Evolutionary conservation across 768 basidiomycete species (phyloP).

Genomic region (Mycena olivaceomarginata): DNA sequence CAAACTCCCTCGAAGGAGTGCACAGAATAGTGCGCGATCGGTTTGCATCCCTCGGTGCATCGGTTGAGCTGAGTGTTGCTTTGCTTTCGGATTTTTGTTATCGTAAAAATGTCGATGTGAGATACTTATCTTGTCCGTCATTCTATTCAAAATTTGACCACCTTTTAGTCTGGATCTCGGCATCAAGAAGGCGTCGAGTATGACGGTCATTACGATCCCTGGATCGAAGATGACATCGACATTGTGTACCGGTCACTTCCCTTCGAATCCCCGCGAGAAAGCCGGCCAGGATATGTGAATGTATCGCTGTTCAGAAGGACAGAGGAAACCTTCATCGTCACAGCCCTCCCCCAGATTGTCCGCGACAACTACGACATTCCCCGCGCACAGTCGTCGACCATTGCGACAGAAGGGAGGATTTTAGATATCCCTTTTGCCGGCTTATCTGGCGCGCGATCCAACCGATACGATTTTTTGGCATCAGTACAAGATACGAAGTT

Average conservation of each 20-base stretch:
- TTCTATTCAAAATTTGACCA: not conserved
- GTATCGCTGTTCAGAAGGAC: slow-evolving; percentile 22
- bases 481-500: slow-evolving; percentile 17
- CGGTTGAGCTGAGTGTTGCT: too few relatives aligned
- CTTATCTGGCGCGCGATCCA: not conserved
- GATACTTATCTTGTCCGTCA: too few relatives aligned
- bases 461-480: slow-evolving; percentile 4
- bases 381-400: not conserved
- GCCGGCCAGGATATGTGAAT: slow-evolving; percentile 25
- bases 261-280: not conserved
- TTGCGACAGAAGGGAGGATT: not conserved
- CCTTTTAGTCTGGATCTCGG: slow-evolving; percentile 8
- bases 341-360: not conserved
- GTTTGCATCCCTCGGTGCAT: too few relatives aligned
- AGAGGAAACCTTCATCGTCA: slow-evolving; percentile 5
- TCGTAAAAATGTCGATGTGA: too few relatives aligned
- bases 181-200: slow-evolving; percentile 14
- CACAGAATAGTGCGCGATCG: too few relatives aligned
- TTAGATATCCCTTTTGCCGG: not conserved
- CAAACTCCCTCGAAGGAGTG: too few relatives aligned
- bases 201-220: slow-evolving; percentile 22
- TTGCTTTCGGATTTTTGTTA: too few relatives aligned
- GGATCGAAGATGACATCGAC: slow-evolving; percentile 31
- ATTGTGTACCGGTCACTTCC: slow-evolving; percentile 18
- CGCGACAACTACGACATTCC: slow-evolving; percentile 7